Conservation (phyloP, 345 rosid species). For the Diplotaxis tenuifolia region DNA sequence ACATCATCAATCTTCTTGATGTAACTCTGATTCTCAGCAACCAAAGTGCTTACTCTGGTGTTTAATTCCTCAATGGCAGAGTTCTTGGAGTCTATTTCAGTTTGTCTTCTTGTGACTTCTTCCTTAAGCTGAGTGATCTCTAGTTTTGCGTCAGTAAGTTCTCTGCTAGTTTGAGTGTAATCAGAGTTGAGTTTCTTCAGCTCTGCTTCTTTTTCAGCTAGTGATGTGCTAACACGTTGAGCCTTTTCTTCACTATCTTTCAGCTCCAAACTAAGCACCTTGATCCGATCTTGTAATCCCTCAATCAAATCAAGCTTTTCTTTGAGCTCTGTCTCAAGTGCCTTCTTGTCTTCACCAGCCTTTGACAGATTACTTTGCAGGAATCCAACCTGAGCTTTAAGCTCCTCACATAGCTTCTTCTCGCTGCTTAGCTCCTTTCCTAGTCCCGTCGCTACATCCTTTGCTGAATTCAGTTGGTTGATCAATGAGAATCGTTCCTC, state of each 20-base stretch:
- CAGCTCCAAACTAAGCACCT: conserved; percentile 61
- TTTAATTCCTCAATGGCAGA: conserved; percentile 52
- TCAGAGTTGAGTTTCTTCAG: conserved; percentile 46
- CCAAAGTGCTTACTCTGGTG: conserved; percentile 47
- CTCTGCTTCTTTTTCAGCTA: conserved; percentile 56
- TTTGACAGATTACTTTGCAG: conserved; percentile 52
- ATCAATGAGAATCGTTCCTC: conserved; percentile 56
- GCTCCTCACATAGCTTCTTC: conserved; percentile 52
- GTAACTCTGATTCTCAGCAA: conserved; percentile 52
- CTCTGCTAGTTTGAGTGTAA: conserved; percentile 48
- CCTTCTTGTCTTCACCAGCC: conserved; percentile 55
- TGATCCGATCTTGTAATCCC: conserved; percentile 52
- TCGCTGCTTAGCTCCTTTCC: conserved; percentile 73
- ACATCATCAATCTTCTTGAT: conserved; percentile 43
- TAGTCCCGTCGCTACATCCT: conserved; percentile 50
- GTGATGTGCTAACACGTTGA: conserved; percentile 46
- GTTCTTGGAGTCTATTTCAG: conserved; percentile 54
- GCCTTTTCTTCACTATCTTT: conserved; percentile 53
- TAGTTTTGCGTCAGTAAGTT: conserved; percentile 46
- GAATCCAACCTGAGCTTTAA: conserved; percentile 48
- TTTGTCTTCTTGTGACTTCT: conserved; percentile 39
- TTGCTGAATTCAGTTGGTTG: conserved; percentile 63
- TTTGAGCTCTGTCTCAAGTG: conserved; percentile 54
- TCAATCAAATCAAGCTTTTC: conserved; percentile 55
- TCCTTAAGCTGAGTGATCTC: conserved; percentile 49